Conservation (phyloP, 129 eudicot species). For the Flaveria brownii region DNA sequence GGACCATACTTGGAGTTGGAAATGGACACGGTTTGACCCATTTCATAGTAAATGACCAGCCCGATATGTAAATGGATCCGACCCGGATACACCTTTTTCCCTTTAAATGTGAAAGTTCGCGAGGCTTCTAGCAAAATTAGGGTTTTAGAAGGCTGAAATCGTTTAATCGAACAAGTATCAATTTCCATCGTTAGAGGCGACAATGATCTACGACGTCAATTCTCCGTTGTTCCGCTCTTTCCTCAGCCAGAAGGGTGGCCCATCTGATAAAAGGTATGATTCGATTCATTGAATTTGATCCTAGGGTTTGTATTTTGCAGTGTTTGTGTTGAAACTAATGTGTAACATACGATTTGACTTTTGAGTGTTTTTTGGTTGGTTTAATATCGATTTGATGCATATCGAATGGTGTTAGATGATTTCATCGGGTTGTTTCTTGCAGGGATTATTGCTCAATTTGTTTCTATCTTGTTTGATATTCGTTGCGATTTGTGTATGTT, state of each 20-base stretch:
- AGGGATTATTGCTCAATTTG: background rate
- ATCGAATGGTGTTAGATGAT: background rate
- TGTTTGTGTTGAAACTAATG: background rate
- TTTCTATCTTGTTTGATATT: background rate
- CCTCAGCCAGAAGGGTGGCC: conserved; percentile 96
- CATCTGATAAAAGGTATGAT: conserved; percentile 73
- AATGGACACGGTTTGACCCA: no score
- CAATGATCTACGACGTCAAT: conserved; percentile 93
- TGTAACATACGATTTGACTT: background rate
- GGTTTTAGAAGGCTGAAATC: conserved; percentile 33
- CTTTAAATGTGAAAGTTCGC: background rate
- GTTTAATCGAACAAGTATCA: background rate
- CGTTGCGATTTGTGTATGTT: background rate
- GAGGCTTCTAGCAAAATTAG: conserved; percentile 9
- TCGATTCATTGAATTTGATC: background rate
- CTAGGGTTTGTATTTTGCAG: conserved; percentile 8
- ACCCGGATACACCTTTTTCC: background rate
- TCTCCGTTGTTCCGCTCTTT: conserved; percentile 90
- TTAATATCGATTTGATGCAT: background rate
- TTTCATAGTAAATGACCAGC: no score
- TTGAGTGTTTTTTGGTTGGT: background rate
- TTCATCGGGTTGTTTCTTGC: background rate
- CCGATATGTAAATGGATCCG: background rate
- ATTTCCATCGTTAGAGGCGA: background rate
- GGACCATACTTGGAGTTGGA: no score